Evolutionary conservation across 305 asterid genomes (phyloP), one percentile per base, ranked within the genome.

Genomic region (Stenogyne calaminthoides): DNA sequence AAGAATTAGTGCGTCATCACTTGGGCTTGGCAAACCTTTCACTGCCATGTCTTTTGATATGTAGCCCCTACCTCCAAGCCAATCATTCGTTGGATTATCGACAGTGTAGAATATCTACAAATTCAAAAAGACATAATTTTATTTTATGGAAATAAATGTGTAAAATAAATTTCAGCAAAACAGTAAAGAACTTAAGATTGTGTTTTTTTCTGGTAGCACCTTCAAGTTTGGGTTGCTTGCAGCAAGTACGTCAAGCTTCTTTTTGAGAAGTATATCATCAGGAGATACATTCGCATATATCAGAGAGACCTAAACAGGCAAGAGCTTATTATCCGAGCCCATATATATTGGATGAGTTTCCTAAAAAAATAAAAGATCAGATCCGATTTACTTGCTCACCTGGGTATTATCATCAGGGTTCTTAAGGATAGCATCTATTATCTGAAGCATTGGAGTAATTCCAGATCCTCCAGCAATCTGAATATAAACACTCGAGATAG

Each of bases 401-500:
- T 91, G 89, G 62, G 99, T 91, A 74, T 85, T 83, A 80, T 94
- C 97, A 72, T 94, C 97, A 19, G 97, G 93, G 72, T 91, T 94
- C 84, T 90, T 91, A 62, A 91, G 89, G 77, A 94, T 86, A 72
- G 92, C 93, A 77, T 94, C 93, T 78, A 91, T 88, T 72, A 94
- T 77, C 88, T 94, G 97, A 81, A 94, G 99, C 98, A 94, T 94
- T 64, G 99, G 99, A 59, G 98, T 91, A 70, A 94, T 90, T 84
- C 99, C 99, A 76, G 84, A 58, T 63, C 99, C 99, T 70, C 99
- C 99, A 4, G 97, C 98, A 82, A 91, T 90, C 98, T 94, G 83
- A 65, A 76, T 51, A 76, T 61, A 65, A 67, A 74, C 37, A 70
- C 44, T 49, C 62, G 36, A 71, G 62, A 68, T 44, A 39, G 39